Evolutionary conservation across 371 early-diverging fungal genomes (phyloP).

Genomic region (Chytridium lagenaria): DNA sequence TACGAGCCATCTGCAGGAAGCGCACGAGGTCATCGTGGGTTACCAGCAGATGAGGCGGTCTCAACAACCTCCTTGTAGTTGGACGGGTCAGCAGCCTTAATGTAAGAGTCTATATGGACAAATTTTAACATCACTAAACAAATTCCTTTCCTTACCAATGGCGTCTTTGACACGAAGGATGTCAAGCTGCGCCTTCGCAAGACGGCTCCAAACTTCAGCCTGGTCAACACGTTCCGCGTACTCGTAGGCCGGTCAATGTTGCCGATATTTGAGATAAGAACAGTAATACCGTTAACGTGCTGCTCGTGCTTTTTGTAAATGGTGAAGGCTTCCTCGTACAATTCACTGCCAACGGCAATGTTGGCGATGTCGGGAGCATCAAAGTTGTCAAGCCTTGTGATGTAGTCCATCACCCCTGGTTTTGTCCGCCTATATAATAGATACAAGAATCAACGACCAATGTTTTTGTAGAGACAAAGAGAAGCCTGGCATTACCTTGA

Average conservation of each 20-base stretch:
- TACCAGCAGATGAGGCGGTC: conserved; percentile 75
- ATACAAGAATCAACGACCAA: not conserved
- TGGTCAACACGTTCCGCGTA: conserved; percentile 91
- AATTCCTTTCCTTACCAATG: conserved; percentile 60
- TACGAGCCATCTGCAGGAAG: conserved; percentile 92
- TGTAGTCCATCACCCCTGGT: conserved; percentile 92
- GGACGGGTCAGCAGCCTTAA: conserved; percentile 89
- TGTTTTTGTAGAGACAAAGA: not conserved
- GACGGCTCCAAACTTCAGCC: conserved; percentile 91
- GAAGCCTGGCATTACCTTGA: conserved; percentile 63
- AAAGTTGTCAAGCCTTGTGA: conserved; percentile 90
- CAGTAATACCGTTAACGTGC: conserved; percentile 83
- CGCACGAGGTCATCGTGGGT: conserved; percentile 92
- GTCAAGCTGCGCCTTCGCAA: conserved; percentile 94
- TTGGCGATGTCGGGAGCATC: conserved; percentile 96
- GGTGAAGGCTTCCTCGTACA: conserved; percentile 94
- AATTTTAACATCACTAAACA: not conserved
- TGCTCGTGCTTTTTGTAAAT: conserved; percentile 94
- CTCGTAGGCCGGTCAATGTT: conserved; percentile 95
- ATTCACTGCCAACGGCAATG: conserved; percentile 84
- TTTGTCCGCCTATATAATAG: conserved; percentile 69
- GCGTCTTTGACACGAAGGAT: conserved; percentile 91
- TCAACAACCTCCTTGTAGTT: conserved; percentile 91
- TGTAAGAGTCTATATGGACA: conserved; percentile 77
- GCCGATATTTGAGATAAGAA: conserved; percentile 89